Percentiles rank a stretch among this genome's conserved stretches.
Conservation (phyloP, 169 alveolate species). For the Plasmodium berghei region DNA sequence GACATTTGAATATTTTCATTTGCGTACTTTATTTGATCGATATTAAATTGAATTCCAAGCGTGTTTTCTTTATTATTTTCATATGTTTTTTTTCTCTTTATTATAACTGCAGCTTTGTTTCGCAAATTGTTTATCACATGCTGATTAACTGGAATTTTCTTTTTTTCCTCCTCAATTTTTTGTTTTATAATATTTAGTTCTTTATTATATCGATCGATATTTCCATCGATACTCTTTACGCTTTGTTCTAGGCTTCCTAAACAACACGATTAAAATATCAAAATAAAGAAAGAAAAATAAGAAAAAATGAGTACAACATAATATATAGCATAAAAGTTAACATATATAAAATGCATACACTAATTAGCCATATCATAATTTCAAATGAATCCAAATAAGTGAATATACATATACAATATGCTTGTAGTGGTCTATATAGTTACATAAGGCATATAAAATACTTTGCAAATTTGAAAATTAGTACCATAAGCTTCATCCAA, state of each 20-base stretch:
- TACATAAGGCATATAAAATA: neutral
- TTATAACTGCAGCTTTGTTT: slow-evolving; percentile 65
- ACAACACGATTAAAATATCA: too few species aligned
- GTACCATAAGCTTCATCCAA: slow-evolving; percentile 73
- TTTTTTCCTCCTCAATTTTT: slow-evolving; percentile 74
- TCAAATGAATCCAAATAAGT: neutral
- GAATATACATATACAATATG: neutral
- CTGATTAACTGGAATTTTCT: slow-evolving; percentile 55
- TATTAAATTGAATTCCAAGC: slow-evolving; percentile 74
- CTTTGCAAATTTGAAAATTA: neutral
- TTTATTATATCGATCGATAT: slow-evolving; percentile 65
- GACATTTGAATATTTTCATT: slow-evolving; percentile 72
- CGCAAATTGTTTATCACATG: slow-evolving; percentile 51
- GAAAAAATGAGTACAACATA: neutral
- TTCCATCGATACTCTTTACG: slow-evolving; percentile 51
- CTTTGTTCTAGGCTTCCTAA: slow-evolving; percentile 63
- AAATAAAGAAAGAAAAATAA: neutral
- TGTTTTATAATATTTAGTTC: slow-evolving; percentile 72
- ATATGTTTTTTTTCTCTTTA: slow-evolving; percentile 57
- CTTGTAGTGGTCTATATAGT: neutral
- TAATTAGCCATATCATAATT: neutral
- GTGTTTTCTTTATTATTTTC: slow-evolving; percentile 72
- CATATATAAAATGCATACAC: neutral
- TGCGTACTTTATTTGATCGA: slow-evolving; percentile 74
- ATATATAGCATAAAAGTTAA: neutral